These are phyloP conservation scores for Emmonsiellopsis sp. DNA, from an alignment of 2,329 filamentous ascomycete species.

Conservation along the genomic window DNA sequence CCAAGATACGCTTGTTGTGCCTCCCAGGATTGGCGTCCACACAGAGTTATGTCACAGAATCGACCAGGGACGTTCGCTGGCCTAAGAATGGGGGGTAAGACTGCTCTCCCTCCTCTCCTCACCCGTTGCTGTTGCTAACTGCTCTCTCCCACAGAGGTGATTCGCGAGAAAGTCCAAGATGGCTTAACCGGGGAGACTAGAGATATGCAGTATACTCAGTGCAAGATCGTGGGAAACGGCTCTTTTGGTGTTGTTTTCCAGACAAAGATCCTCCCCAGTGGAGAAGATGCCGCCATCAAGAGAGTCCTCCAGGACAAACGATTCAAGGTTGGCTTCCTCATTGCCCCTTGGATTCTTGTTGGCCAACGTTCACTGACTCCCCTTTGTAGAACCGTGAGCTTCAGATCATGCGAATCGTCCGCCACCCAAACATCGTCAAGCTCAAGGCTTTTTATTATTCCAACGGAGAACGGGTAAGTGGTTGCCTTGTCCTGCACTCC, in stretches of 20 bases:
- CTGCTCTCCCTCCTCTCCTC: constrained; percentile 16
- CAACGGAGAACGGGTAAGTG: constrained; percentile 86
- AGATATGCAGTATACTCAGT: constrained; percentile 97
- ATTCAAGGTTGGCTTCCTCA: constrained; percentile 68
- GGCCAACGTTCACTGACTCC: neutral
- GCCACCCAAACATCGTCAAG: constrained; percentile 97
- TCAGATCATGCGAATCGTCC: constrained; percentile 98
- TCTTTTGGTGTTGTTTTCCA: constrained; percentile 99
- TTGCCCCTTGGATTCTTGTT: neutral
- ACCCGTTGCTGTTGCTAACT: constrained; percentile 10
- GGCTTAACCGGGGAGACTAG: constrained; percentile 92
- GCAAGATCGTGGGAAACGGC: constrained; percentile 98
- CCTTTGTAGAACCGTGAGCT: constrained; percentile 79
- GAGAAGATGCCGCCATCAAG: constrained; percentile 98
- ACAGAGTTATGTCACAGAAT: constrained; percentile 70
- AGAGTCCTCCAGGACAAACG: constrained; percentile 97
- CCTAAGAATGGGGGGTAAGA: constrained; percentile 95
- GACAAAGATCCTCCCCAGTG: constrained; percentile 94
- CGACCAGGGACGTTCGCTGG: constrained; percentile 79
- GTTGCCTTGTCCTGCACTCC: constrained; percentile 7
- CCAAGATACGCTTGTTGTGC: constrained; percentile 5
- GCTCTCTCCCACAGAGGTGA: constrained; percentile 59
- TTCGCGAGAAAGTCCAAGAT: constrained; percentile 98
- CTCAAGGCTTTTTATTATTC: constrained; percentile 99
- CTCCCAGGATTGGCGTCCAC: constrained; percentile 15